Conservation (phyloP, 83 land plant genomes). For the Larix sibirica region DNA sequence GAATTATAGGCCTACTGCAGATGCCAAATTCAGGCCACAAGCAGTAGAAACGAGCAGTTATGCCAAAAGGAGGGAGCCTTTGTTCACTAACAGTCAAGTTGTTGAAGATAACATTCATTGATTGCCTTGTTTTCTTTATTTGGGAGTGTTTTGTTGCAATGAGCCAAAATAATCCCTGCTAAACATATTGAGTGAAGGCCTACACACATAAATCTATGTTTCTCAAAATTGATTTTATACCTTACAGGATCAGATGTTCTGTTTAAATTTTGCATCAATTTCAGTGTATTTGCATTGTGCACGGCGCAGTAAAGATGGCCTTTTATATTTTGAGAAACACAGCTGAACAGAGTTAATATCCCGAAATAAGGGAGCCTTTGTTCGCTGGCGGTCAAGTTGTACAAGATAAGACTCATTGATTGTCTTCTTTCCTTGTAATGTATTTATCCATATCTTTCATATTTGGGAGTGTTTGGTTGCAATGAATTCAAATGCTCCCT, state of each 20-base stretch:
- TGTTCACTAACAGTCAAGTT: constrained; percentile 52
- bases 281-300: too few species aligned
- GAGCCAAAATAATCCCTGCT: neutral
- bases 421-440: too few species aligned
- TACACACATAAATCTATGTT: neutral
- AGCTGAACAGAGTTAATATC: too few species aligned
- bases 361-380: too few species aligned
- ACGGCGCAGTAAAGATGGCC: too few species aligned
- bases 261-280: neutral
- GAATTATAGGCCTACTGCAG: constrained; percentile 39
- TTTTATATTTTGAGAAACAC: too few species aligned
- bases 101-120: constrained; percentile 53
- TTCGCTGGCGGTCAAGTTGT: too few species aligned
- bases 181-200: neutral
- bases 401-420: too few species aligned
- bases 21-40: constrained; percentile 61
- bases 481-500: neutral
- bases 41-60: constrained; percentile 53
- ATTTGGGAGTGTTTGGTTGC: too few species aligned
- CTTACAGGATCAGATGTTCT: neutral
- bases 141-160: too few species aligned
- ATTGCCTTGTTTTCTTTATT: neutral
- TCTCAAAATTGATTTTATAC: neutral
- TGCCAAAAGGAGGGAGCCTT: constrained; percentile 61
- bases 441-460: neutral